These are phyloP conservation scores for Ganoderma boninense DNA, from an alignment of 1,284 basidiomycete genomes.

Conservation along the genomic window DNA sequence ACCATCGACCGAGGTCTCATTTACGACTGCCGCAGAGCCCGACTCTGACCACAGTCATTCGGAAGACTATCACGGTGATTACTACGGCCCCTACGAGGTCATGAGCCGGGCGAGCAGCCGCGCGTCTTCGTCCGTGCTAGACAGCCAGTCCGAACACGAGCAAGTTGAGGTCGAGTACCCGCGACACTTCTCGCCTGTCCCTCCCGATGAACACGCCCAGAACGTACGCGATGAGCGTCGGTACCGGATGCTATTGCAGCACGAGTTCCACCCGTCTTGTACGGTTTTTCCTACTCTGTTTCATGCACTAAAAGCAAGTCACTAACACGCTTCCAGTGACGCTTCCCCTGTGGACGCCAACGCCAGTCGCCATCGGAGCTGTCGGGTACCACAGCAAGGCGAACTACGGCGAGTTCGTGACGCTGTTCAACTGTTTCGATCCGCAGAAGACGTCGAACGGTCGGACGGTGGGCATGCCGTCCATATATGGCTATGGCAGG, in stretches of 20 bases:
- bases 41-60: slow-evolving; percentile 8
- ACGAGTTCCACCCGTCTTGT: slow-evolving; percentile 77
- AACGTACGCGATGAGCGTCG: slow-evolving; percentile 64
- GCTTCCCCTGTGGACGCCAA: slow-evolving; percentile 76
- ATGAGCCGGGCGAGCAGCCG: slow-evolving; percentile 25
- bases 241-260: slow-evolving; percentile 66
- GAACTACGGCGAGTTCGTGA: slow-evolving; percentile 65
- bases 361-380: slow-evolving; percentile 65
- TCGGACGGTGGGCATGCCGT: slow-evolving; percentile 50
- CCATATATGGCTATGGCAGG: slow-evolving; percentile 62
- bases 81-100: slow-evolving; percentile 9
- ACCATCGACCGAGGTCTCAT: slow-evolving; percentile 33
- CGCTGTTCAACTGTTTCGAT: slow-evolving; percentile 71
- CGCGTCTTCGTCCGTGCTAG: slow-evolving; percentile 27
- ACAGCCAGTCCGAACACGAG: slow-evolving; percentile 20
- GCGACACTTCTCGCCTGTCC: slow-evolving; percentile 36
- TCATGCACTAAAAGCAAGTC: not conserved
- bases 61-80: slow-evolving; percentile 5
- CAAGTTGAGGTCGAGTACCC: slow-evolving; percentile 22
- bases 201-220: slow-evolving; percentile 52
- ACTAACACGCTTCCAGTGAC: slow-evolving; percentile 54
- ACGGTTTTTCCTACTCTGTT: slow-evolving; percentile 39
- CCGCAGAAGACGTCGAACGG: slow-evolving; percentile 51
- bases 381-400: slow-evolving; percentile 77
- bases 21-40: slow-evolving; percentile 30